Base-by-base conservation (phyloP, 805 yeast species). In the Metschnikowia matae region DNA sequence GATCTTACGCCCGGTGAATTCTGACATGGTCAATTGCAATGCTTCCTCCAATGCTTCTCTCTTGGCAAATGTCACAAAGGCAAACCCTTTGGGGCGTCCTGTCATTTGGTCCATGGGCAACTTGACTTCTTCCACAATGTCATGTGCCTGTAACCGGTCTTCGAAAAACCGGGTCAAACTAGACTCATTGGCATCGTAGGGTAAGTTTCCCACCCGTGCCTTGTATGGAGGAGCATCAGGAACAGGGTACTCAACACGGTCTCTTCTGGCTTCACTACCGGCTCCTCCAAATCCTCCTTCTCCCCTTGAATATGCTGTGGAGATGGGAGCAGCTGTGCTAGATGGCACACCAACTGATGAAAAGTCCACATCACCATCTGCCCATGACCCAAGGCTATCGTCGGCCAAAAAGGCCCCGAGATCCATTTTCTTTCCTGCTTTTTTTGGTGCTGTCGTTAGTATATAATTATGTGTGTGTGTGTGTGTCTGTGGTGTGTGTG, bases 151-250 rank as follows among this genome's bases (percentile, higher is more conserved):
- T 61, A 73, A 70, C 56, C 82, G 74, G 52, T 78, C 80, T 59
- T 80, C 84, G 51, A 87, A 78, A 75, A 85, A 86, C 23, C 78
- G 79, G 47, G 67, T 72, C 51, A 87, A 74, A 48, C 75, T 80
- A 35, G 75, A 82, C 68, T 92, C 97, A 43, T 75, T 68, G 41
- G 81, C 79, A 51, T 87, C 91, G 84, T 87, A 86, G 53, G 96
- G 89, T 64, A 94, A 80, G 72, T 91, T 90, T 65, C 82, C 81
- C 58, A 92, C 78, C 66, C 89, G 82, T n/a, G 96, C 97, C 62
- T 87, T 85, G 78, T 70, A 94, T 48, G 99, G 99, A 17, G 97
- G 90, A 47, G 73, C 78, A 61, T 89, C 92, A 42, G 99, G 99
- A 53, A 94, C 78, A 40, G 96, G 96, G 59, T 73, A 86, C 64